Conservation (phyloP, 441 rosid genomes). For the Flueggea neowawraea region DNA sequence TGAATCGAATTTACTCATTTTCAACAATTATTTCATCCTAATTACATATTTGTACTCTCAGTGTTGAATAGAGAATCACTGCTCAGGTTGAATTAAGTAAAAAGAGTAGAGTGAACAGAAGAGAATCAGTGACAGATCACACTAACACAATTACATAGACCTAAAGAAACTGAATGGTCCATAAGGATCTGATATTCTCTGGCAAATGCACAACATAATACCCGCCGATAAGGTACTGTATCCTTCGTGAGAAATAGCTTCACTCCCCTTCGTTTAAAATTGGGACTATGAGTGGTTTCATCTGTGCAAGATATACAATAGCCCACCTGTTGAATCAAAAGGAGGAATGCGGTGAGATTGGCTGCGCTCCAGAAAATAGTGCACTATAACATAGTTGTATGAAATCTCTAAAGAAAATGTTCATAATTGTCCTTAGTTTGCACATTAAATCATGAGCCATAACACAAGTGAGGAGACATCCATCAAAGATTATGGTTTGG, state of each 20-base stretch:
- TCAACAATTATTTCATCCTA: conserved; percentile 20
- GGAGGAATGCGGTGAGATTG: neutral
- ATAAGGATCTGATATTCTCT: conserved; percentile 11
- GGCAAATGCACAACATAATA: conserved; percentile 8
- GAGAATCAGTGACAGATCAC: conserved; percentile 21
- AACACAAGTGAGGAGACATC: neutral
- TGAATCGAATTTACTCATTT: conserved; percentile 1
- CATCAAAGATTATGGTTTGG: neutral
- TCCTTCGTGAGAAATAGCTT: conserved; percentile 22
- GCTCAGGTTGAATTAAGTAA: conserved; percentile 18
- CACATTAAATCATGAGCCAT: neutral
- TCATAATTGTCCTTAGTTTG: neutral
- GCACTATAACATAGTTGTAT: too few relatives aligned
- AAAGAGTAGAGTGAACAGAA: conserved; percentile 10
- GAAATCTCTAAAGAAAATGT: neutral
- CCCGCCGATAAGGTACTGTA: neutral
- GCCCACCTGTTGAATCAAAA: conserved; percentile 70
- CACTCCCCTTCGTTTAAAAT: conserved; percentile 72
- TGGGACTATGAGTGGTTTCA: conserved; percentile 96
- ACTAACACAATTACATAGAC: conserved; percentile 17
- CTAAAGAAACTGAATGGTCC: conserved; percentile 18
- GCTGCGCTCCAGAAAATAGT: too few relatives aligned
- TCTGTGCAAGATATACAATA: conserved; percentile 89
- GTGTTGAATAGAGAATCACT: conserved; percentile 11
- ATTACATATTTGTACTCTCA: conserved; percentile 16